Base-by-base conservation (phyloP, 169 alveolate species). In the Cryptosporidium ubiquitum region DNA sequence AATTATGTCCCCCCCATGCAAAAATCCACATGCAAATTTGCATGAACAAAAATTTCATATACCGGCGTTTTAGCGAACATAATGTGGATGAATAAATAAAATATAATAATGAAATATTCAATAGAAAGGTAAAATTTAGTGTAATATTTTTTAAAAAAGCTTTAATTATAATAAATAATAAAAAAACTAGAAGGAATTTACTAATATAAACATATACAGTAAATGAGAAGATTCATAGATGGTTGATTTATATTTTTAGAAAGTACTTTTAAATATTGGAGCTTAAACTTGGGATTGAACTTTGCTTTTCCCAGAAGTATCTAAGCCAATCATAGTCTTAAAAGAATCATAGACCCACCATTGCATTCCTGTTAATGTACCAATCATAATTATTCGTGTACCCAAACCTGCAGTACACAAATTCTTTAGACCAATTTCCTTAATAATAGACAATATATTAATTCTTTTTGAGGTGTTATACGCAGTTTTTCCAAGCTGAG, bases 331-430 rank as follows among this genome's bases (percentile, higher is more conserved):
- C 40, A 89, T 91, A 2, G 97, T 91, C 94, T 98, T 98, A 93
- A 97, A 97, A 60, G 97, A 93, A 93, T 98, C 99, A 93, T 98
- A 98, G 68, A 97, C 96, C 99, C 99, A 97, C 99, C 99, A 97
- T 93, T 98, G 99, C 68, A 97, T 93, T 44, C 99, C 99, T 31
- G 99, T 97, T 52, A 98, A 94, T 40, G 99, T 98, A 40, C 99
- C 99, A 70, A 98, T 96, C 99, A 98, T 98, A 84, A 98, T 73
- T 57, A 97, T 96, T 86, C 99, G 96, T 20, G 99, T 96, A n/a
- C 96, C 97, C 23, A 96, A 92, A 61, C 98, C 98, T 66, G 92
- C 92, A 31, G 96, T 95, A 84, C 93, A 94, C 69, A 95, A 91
- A 69, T 95, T 95, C 51, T 64, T 68, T 79, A 86, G 52, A 39